These are phyloP conservation scores for Entomortierella lignicola DNA, from an alignment of 192 early-diverging fungal species.

Conservation along the genomic window DNA sequence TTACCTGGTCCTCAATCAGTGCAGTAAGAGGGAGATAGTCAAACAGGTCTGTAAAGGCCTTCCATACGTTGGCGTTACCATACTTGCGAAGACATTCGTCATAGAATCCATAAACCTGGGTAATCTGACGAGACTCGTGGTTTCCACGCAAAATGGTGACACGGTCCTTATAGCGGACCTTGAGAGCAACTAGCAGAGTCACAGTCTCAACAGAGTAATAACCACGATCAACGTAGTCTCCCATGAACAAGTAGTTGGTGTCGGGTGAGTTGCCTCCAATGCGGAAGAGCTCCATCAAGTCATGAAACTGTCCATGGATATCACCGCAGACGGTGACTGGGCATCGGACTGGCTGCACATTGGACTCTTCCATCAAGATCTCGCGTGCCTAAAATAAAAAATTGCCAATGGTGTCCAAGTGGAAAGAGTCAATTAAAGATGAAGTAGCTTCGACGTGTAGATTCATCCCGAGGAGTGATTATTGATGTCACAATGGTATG, in stretches of 20 bases:
- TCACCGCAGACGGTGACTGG: slow-evolving; percentile 99
- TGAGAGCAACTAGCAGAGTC: slow-evolving; percentile 92
- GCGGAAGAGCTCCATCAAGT: slow-evolving; percentile 95
- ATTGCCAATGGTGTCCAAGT: too few species aligned
- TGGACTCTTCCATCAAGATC: slow-evolving; percentile 94
- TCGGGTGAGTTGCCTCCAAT: slow-evolving; percentile 97
- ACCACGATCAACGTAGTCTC: slow-evolving; percentile 99
- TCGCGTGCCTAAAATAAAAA: slow-evolving; percentile 78
- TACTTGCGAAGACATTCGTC: slow-evolving; percentile 99
- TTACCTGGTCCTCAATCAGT: slow-evolving; percentile 91
- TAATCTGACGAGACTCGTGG: slow-evolving; percentile 99
- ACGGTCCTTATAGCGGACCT: slow-evolving; percentile 90
- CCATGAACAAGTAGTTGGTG: slow-evolving; percentile 99
- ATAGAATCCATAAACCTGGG: slow-evolving; percentile 99
- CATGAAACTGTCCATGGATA: slow-evolving; percentile 99
- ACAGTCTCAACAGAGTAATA: slow-evolving; percentile 99
- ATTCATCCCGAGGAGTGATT: too few species aligned
- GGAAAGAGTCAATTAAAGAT: too few species aligned
- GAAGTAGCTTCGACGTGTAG: too few species aligned
- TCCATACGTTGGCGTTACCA: slow-evolving; percentile 98
- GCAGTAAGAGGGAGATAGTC: slow-evolving; percentile 97
- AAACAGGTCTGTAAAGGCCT: slow-evolving; percentile 97
- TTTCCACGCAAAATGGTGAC: slow-evolving; percentile 99
- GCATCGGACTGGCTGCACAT: slow-evolving; percentile 95
- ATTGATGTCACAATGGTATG: too few species aligned